Conservation (phyloP, 208 protist genomes). For the Leishmania turanica region DNA sequence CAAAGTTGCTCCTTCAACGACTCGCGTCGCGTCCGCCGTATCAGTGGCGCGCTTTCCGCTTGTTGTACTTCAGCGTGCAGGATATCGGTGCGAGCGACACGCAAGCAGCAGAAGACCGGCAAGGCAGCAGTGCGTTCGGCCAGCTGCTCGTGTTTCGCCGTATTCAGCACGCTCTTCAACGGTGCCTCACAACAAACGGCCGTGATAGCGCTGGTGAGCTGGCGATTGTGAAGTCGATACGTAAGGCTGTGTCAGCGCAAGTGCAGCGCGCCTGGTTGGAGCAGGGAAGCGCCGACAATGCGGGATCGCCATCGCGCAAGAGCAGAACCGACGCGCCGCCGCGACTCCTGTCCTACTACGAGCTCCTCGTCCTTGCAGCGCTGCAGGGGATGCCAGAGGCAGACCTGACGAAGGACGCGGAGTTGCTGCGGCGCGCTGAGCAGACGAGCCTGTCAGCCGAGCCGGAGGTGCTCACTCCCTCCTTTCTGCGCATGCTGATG, state of each 20-base stretch:
- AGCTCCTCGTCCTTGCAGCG: constrained; percentile 63
- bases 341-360: constrained; percentile 59
- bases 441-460: constrained; percentile 44
- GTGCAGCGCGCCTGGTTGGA: constrained; percentile 13
- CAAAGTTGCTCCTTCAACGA: constrained; percentile 44
- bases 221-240: constrained; percentile 7
- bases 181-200: constrained; percentile 28
- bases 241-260: constrained; percentile 8
- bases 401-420: constrained; percentile 54
- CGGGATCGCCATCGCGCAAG: neutral
- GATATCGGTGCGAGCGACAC: neutral
- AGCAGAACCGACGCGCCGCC: neutral
- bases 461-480: constrained; percentile 23
- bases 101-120: constrained; percentile 5
- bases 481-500: constrained; percentile 66
- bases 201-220: constrained; percentile 10
- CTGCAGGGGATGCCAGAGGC: constrained; percentile 73
- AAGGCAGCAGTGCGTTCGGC: constrained; percentile 37
- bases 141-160: constrained; percentile 48
- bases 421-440: constrained; percentile 49
- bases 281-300: neutral
- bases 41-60: constrained; percentile 39
- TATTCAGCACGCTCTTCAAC: constrained; percentile 40
- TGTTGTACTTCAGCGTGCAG: constrained; percentile 37
- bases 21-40: constrained; percentile 57